Evolutionary conservation across 192 early-diverging fungal genomes (phyloP).

Genomic region (Dissophora ornata): DNA sequence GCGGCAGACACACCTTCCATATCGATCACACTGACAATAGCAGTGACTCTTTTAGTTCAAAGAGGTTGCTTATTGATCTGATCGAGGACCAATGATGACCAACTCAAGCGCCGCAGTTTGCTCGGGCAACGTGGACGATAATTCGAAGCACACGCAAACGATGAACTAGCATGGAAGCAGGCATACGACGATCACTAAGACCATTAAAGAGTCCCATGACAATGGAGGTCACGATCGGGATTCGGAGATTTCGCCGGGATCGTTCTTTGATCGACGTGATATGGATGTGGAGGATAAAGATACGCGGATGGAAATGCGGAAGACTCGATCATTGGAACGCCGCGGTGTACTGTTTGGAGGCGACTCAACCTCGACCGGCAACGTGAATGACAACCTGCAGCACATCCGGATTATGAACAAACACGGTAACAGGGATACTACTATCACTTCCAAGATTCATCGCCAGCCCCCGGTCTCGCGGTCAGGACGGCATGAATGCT

Average conservation of each 20-base stretch:
- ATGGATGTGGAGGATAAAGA: not conserved
- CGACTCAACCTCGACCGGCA: constrained; percentile 18
- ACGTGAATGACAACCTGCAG: constrained; percentile 24
- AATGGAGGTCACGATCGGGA: no score
- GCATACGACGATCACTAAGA: not conserved
- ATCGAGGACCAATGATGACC: not conserved
- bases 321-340: no score
- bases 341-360: constrained; percentile 3
- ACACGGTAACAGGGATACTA: constrained; percentile 20
- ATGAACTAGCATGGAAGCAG: no score
- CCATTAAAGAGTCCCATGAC: not conserved
- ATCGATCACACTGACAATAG: constrained; percentile 26
- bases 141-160: no score
- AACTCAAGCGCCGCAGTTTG: constrained; percentile 10
- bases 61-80: constrained; percentile 13
- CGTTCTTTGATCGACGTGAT: constrained; percentile 7
- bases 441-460: no score
- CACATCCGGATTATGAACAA: constrained; percentile 20
- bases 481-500: no score
- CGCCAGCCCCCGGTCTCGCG: no score
- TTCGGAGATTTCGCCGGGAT: not conserved
- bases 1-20: constrained; percentile 11
- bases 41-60: constrained; percentile 9
- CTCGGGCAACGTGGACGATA: constrained; percentile 26
- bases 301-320: no score